These are phyloP conservation scores for Backusella circina DNA, from an alignment of 192 early-diverging fungal genomes.

Conservation along the genomic window DNA sequence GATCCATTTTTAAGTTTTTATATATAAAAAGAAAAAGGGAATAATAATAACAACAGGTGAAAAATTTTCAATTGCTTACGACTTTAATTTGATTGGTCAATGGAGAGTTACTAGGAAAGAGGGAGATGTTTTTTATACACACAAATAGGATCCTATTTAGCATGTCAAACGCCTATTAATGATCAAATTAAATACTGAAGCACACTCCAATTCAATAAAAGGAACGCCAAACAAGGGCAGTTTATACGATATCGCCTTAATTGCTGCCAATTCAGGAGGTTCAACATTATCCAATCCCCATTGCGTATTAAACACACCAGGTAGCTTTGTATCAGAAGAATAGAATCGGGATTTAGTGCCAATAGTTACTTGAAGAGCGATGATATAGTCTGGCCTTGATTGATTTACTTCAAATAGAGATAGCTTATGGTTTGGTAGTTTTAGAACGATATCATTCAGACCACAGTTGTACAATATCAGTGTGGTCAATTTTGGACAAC, in stretches of 20 bases:
- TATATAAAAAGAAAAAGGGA: neutral
- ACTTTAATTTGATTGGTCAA: neutral
- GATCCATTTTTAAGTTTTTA: conserved; percentile 33
- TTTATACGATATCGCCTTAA: neutral
- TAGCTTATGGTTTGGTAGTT: neutral
- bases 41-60: neutral
- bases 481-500: neutral
- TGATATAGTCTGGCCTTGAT: neutral
- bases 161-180: neutral
- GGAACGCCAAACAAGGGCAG: neutral
- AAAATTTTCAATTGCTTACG: neutral
- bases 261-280: neutral
- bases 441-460: neutral
- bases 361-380: neutral
- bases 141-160: neutral
- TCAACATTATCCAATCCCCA: neutral
- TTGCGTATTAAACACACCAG: neutral
- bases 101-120: neutral
- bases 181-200: neutral
- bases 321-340: neutral
- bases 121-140: neutral
- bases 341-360: neutral
- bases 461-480: neutral
- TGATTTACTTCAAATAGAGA: neutral
- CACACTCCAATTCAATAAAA: neutral